Evolutionary conservation across 1,284 basidiomycete species (phyloP).

Genomic region (Pterula multifida): DNA sequence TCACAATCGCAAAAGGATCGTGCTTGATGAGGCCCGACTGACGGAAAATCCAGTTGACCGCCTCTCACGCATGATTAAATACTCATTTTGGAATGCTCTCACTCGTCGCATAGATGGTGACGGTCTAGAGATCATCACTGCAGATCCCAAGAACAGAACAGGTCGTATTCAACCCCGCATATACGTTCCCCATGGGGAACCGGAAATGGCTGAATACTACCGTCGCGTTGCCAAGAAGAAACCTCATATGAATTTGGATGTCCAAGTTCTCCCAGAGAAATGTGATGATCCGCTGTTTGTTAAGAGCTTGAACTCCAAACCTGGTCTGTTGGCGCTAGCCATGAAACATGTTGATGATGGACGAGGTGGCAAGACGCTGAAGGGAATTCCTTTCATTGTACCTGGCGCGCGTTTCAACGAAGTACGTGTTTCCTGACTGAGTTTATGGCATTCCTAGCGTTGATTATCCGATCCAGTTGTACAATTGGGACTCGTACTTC

Average conservation of each 20-base stretch:
- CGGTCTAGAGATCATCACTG: constrained; percentile 91
- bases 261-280: constrained; percentile 77
- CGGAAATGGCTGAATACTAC: constrained; percentile 93
- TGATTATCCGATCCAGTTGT: constrained; percentile 36
- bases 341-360: constrained; percentile 89
- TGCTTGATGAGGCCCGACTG: constrained; percentile 92
- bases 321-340: constrained; percentile 88
- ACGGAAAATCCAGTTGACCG: constrained; percentile 97
- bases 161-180: constrained; percentile 82
- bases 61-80: constrained; percentile 94
- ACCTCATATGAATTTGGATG: constrained; percentile 84
- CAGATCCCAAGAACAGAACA: constrained; percentile 93
- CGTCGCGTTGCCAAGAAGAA: constrained; percentile 69
- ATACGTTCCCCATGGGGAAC: constrained; percentile 88
- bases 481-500: constrained; percentile 94
- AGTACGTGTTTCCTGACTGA: constrained; percentile 33
- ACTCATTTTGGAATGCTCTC: constrained; percentile 96
- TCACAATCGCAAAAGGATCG: constrained; percentile 89
- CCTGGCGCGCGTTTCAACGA: constrained; percentile 98
- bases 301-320: constrained; percentile 87
- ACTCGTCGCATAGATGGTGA: constrained; percentile 96
- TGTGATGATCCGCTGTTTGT: constrained; percentile 85
- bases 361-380: constrained; percentile 67
- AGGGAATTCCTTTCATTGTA: constrained; percentile 94
- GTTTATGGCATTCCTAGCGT: background rate